Conservation (phyloP, 2,329 filamentous ascomycete genomes). For the Teratosphaeria nubilosa region DNA sequence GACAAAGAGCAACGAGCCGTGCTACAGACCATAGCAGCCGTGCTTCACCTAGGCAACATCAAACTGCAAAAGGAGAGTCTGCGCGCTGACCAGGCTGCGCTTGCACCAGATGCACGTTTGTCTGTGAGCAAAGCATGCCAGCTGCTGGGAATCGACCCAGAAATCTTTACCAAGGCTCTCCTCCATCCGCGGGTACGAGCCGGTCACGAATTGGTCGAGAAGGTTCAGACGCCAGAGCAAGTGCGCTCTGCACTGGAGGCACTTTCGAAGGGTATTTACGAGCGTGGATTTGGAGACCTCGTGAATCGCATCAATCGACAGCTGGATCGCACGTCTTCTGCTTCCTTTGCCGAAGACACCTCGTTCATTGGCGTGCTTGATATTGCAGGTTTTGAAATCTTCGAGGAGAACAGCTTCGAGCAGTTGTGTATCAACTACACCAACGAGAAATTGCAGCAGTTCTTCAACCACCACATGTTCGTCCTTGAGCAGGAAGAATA, state of each 20-base stretch:
- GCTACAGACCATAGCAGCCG: conserved; percentile 76
- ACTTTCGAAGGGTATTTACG: conserved; percentile 92
- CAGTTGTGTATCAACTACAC: conserved; percentile 99
- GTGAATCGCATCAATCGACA: conserved; percentile 87
- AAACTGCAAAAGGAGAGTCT: conserved; percentile 82
- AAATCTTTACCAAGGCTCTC: conserved; percentile 78
- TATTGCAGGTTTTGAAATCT: conserved; percentile 98
- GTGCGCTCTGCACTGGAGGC: conserved; percentile 84
- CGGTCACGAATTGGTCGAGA: conserved; percentile 95
- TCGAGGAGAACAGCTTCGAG: conserved; percentile 96
- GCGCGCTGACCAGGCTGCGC: conserved; percentile 77
- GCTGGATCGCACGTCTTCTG: conserved; percentile 62
- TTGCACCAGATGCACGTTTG: conserved; percentile 63
- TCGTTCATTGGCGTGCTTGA: conserved; percentile 96
- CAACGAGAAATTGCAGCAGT: conserved; percentile 97
- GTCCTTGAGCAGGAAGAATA: conserved; percentile 98
- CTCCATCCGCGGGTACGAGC: conserved; percentile 92
- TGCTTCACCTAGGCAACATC: conserved; percentile 89
- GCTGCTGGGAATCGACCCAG: conserved; percentile 72
- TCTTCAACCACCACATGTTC: conserved; percentile 99
- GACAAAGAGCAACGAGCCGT: conserved; percentile 75
- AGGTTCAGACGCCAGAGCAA: conserved; percentile 94
- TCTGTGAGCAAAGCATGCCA: conserved; percentile 71
- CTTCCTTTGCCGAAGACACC: conserved; percentile 73
- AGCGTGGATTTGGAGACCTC: conserved; percentile 86